Evolutionary conservation across 2,329 filamentous ascomycete genomes (phyloP), one percentile per base, ranked within the genome.

Genomic region (Botrytis elliptica): DNA sequence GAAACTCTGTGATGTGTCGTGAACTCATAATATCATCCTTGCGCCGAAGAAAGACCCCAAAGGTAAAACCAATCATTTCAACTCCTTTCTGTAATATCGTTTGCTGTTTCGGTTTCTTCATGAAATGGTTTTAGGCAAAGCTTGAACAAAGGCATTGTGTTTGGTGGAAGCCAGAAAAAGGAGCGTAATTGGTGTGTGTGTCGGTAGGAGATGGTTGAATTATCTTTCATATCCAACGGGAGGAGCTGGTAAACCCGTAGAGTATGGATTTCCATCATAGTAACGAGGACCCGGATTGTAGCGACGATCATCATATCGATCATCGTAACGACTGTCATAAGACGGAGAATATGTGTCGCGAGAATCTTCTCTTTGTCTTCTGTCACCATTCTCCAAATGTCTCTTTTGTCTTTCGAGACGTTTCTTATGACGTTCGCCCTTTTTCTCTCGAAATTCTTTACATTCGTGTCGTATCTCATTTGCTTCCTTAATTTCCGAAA

Each of bases 401-500:
- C 81, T 81, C 78, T 82, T 83, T 76, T 79, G 79, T 75, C 85
- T 82, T 76, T 85, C 83, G 75, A 85, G 81, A 75, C 83, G 84
- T 75, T 85, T 84, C 76, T 83, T 82, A 75, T 84, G 83, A 75
- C 82, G 78, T 71, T 84, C 80, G 79, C 84, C 82, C 71, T 84
- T 82, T 77, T 87, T 84, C 67, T 84, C 80, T 77, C 88, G 85
- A 73, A 91, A 86, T 75, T 90, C 85, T 70, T 85, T 83, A 71
- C 85, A 85, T 79, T 86, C 85, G 77, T 87, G 86, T 74, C 88
- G 85, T 80, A 90, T 86, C 81, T 90, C 86, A 74, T 88, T 88
- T 82, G 89, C 89, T 79, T 91, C 88, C 81, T 91, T 90, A 88
- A 90, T 92, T 81, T 91, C 89, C 8, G 85, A 85, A 44, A 79